phyloP scores from a whole-genome alignment of 768 basidiomycete genomes.

The Rhodosporidiobolus odoratus region DNA sequence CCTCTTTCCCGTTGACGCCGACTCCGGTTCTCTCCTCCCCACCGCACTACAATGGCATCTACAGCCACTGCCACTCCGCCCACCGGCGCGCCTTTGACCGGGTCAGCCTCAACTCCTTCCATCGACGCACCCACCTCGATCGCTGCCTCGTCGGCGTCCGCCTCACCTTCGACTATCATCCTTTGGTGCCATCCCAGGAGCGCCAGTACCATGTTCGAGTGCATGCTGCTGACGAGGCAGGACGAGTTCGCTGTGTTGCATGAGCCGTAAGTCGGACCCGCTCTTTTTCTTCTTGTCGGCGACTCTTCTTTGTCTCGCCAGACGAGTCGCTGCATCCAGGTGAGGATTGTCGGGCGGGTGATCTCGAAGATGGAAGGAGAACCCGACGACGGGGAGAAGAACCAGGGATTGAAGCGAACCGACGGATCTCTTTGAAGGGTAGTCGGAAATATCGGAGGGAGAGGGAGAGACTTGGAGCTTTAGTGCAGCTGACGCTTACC shows the following conservation, averaged over 20 bases:
- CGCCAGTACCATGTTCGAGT: slow-evolving; percentile 42
- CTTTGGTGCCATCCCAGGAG: slow-evolving; percentile 37
- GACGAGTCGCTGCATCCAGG: no score
- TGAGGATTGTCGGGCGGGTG: no score
- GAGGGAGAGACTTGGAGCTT: no score
- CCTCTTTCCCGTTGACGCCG: no score
- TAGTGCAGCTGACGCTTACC: neutral
- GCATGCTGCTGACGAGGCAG: slow-evolving; percentile 26
- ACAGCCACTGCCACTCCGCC: neutral
- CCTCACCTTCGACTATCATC: slow-evolving; percentile 6
- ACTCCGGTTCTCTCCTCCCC: neutral
- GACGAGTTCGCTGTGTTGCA: slow-evolving; percentile 39
- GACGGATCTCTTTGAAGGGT: no score
- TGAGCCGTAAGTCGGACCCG: slow-evolving; percentile 27
- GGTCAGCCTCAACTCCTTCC: neutral
- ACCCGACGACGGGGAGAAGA: no score
- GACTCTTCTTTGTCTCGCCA: neutral
- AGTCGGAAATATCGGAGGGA: no score
- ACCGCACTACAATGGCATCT: no score
- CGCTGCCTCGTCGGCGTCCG: neutral
- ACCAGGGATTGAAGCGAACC: no score
- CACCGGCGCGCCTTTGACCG: neutral
- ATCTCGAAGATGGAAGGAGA: no score
- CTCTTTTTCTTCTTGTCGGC: neutral
- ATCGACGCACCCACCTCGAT: neutral